Evolutionary conservation across 2,329 filamentous ascomycete species (phyloP).

Genomic region (Daldinia sp.): DNA sequence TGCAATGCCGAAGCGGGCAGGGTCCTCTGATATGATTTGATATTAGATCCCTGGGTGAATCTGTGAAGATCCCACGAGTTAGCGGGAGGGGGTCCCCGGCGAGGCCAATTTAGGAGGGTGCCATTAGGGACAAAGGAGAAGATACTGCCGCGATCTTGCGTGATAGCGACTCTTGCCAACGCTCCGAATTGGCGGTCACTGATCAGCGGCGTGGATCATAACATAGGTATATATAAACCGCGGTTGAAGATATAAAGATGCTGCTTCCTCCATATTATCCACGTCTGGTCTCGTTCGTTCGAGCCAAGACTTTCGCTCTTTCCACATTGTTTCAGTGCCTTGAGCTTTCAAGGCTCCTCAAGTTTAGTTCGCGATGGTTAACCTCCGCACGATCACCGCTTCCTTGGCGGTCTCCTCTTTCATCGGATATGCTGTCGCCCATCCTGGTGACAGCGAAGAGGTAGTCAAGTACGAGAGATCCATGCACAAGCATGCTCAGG

Average conservation of each 20-base stretch:
- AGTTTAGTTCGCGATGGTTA: conserved; percentile 39
- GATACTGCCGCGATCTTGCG: conserved; percentile 13
- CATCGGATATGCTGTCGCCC: conserved; percentile 45
- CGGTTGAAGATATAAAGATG: conserved; percentile 34
- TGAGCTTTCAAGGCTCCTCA: neutral
- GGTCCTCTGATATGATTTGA: conserved; percentile 25
- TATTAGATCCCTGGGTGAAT: conserved; percentile 30
- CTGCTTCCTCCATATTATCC: conserved; percentile 1
- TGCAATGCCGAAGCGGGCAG: conserved; percentile 28
- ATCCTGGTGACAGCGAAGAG: conserved; percentile 50
- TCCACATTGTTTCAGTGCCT: conserved; percentile 15
- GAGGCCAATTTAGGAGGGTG: conserved; percentile 35
- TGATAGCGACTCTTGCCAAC: conserved; percentile 13
- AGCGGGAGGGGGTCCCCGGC: conserved; percentile 15
- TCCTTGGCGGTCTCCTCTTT: conserved; percentile 40
- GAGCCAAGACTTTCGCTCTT: conserved; percentile 26
- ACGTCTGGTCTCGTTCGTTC: conserved; percentile 2
- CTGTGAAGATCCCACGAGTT: conserved; percentile 24
- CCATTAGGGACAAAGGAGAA: conserved; percentile 22
- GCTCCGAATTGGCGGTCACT: conserved; percentile 4
- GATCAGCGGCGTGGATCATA: conserved; percentile 18
- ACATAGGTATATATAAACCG: neutral
- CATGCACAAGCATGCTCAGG: conserved; percentile 47
- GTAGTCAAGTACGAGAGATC: conserved; percentile 44
- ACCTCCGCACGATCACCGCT: conserved; percentile 39